phyloP scores from a whole-genome alignment of 2,329 filamentous ascomycete genomes.

The Celoporthe dispersa region DNA sequence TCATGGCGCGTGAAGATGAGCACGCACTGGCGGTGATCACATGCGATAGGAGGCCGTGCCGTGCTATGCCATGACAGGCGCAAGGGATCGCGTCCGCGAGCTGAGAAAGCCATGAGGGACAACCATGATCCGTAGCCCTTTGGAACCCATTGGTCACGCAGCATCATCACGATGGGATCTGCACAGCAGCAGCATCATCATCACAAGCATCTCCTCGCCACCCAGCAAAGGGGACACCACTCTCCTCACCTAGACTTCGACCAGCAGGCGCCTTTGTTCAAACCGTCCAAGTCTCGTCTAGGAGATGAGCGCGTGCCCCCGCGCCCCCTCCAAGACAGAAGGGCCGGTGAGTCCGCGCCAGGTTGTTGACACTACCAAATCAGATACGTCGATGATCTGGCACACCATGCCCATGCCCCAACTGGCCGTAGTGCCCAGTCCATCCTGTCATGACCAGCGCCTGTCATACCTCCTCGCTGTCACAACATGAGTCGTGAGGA shows the following conservation, averaged over 20 bases:
- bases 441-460: neutral
- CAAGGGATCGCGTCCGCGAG: neutral
- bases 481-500: neutral
- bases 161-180: neutral
- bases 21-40: neutral
- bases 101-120: neutral
- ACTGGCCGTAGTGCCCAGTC: neutral
- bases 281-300: neutral
- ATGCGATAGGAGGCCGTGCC: neutral
- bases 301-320: neutral
- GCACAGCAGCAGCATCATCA: neutral
- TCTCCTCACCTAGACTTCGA: neutral
- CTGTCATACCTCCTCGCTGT: neutral
- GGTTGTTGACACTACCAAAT: neutral
- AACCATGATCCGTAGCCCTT: neutral
- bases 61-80: neutral
- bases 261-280: neutral
- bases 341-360: neutral
- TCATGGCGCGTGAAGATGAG: neutral
- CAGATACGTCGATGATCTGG: neutral
- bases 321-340: neutral
- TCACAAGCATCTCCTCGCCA: neutral
- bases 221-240: neutral
- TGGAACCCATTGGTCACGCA: neutral
- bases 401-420: neutral